Evolutionary conservation across 805 yeast genomes (phyloP).

Genomic region (Nadsonia fulvescens): DNA sequence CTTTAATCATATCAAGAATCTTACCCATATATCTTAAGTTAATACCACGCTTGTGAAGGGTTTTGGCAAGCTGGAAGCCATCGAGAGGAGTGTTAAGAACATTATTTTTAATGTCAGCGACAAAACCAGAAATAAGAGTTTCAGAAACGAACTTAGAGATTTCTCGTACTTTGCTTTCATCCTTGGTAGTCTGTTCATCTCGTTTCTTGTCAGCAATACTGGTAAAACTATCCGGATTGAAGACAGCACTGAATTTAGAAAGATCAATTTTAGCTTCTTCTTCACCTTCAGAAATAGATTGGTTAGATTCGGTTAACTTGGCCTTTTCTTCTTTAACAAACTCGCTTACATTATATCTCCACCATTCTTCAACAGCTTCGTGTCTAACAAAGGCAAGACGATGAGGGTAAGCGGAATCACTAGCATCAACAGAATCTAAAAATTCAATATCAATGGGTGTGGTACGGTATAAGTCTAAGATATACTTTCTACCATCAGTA

Average conservation of each 20-base stretch:
- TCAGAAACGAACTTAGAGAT: constrained; percentile 46
- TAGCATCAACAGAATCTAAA: constrained; percentile 31
- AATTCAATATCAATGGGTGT: constrained; percentile 75
- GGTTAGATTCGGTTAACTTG: constrained; percentile 5
- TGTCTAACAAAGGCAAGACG: constrained; percentile 60
- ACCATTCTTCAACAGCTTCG: constrained; percentile 87
- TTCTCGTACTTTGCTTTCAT: constrained; percentile 47
- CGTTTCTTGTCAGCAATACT: constrained; percentile 27
- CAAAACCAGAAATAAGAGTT: constrained; percentile 42
- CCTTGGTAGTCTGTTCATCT: too few species aligned
- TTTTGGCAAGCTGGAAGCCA: constrained; percentile 52
- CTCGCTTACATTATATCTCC: constrained; percentile 47
- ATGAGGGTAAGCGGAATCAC: constrained; percentile 54
- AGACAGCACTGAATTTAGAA: constrained; percentile 15
- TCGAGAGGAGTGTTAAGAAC: constrained; percentile 50
- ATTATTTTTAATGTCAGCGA: constrained; percentile 35
- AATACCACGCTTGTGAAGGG: constrained; percentile 68
- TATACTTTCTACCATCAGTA: constrained; percentile 65
- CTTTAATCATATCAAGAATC: constrained; percentile 24
- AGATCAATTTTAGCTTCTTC: constrained; percentile 17
- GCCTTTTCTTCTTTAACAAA: constrained; percentile 33
- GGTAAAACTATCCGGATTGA: constrained; percentile 8
- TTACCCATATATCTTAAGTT: constrained; percentile 75
- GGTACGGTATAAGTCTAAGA: constrained; percentile 68
- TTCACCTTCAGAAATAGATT: constrained; percentile 17